Conservation (phyloP, 257 asterid species). For the Fraxinus americana region DNA sequence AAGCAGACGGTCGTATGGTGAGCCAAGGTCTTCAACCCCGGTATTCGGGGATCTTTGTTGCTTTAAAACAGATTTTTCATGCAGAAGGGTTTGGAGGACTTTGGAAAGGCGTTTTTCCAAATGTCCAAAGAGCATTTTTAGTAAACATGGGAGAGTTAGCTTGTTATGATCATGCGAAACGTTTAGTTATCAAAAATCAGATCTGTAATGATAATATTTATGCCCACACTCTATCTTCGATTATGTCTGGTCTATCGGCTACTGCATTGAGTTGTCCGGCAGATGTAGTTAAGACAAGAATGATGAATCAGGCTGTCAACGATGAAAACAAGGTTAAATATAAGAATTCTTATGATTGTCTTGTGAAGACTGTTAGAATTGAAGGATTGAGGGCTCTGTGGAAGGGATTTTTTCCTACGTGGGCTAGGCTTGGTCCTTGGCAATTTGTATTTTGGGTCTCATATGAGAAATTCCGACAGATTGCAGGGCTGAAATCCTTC, state of each 20-base stretch:
- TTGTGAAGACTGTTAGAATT: slow-evolving; percentile 57
- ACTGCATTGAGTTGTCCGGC: slow-evolving; percentile 87
- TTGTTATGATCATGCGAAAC: slow-evolving; percentile 82
- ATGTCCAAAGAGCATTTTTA: slow-evolving; percentile 77
- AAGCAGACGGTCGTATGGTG: slow-evolving; percentile 64
- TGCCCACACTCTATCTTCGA: slow-evolving; percentile 77
- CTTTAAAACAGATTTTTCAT: slow-evolving; percentile 59
- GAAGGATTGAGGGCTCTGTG: slow-evolving; percentile 60
- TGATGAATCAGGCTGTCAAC: slow-evolving; percentile 65
- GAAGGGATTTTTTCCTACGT: slow-evolving; percentile 91
- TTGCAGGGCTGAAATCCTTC: slow-evolving; percentile 73
- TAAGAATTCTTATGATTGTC: slow-evolving; percentile 66
- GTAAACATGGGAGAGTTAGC: slow-evolving; percentile 96
- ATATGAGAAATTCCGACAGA: slow-evolving; percentile 65
- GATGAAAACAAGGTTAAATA: slow-evolving; percentile 38
- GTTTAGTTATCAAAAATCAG: slow-evolving; percentile 49
- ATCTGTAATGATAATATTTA: slow-evolving; percentile 67
- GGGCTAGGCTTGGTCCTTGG: slow-evolving; percentile 99
- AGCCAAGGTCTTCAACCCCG: slow-evolving; percentile 58
- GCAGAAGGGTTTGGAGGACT: slow-evolving; percentile 71
- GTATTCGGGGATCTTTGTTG: slow-evolving; percentile 63
- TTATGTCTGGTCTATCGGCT: slow-evolving; percentile 78
- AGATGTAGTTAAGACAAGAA: slow-evolving; percentile 83
- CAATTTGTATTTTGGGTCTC: slow-evolving; percentile 94
- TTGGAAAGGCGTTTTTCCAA: slow-evolving; percentile 80